Conservation (phyloP, 1,139 yeast species). For the Protomyces lactucae-debilis region DNA sequence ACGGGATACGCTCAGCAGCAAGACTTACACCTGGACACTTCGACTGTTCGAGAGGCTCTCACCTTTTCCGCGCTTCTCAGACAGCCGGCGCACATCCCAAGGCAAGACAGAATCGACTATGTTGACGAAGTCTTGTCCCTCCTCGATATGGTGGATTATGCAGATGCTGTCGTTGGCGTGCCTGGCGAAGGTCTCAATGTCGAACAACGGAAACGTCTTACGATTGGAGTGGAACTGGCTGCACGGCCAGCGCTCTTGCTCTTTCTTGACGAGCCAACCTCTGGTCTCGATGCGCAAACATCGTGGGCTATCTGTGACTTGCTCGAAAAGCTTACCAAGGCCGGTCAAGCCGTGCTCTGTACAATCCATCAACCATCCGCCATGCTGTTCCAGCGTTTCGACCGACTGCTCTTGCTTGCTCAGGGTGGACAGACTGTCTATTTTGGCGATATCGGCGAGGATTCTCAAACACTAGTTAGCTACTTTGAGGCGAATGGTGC, state of each 20-base stretch:
- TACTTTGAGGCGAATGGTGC: constrained; percentile 58
- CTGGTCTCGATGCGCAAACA: constrained; percentile 57
- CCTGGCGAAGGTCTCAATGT: constrained; percentile 56
- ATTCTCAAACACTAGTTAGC: constrained; percentile 48
- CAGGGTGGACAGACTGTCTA: constrained; percentile 62
- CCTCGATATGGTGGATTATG: constrained; percentile 56
- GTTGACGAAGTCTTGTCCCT: constrained; percentile 55
- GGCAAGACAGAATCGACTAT: constrained; percentile 51
- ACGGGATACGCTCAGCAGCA: constrained; percentile 67
- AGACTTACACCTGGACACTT: constrained; percentile 55
- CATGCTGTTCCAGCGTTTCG: constrained; percentile 51
- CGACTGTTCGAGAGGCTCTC: constrained; percentile 59
- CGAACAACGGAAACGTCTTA: constrained; percentile 60
- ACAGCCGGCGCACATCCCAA: constrained; percentile 49
- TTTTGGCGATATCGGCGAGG: constrained; percentile 60
- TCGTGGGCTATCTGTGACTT: constrained; percentile 55
- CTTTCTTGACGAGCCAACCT: constrained; percentile 56
- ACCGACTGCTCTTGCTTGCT: constrained; percentile 48
- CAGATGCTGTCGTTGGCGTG: constrained; percentile 60
- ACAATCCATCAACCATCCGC: constrained; percentile 60
- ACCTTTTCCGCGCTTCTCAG: constrained; percentile 58
- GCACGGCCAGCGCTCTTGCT: constrained; percentile 52
- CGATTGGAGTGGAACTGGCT: constrained; percentile 60
- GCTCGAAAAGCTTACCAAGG: constrained; percentile 49
- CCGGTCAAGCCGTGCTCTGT: constrained; percentile 56